Conservation (phyloP, 352 stramenopile species). For the Globisporangium camurandrum region DNA sequence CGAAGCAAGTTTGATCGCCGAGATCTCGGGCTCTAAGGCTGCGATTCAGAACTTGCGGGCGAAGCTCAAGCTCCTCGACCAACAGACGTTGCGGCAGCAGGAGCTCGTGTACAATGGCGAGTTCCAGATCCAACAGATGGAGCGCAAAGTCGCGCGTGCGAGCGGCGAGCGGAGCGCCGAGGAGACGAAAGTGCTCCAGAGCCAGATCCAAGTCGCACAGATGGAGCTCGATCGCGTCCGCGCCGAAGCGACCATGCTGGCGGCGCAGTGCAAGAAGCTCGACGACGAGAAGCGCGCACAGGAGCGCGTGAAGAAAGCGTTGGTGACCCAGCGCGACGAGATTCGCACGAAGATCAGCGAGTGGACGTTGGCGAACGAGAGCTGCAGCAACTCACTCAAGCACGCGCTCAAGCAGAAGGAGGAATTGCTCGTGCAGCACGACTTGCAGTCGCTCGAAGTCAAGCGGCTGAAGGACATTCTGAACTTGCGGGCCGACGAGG, state of each 20-base stretch:
- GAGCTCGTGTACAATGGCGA: conserved; percentile 95
- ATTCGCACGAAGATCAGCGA: conserved; percentile 80
- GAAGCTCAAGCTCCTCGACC: conserved; percentile 90
- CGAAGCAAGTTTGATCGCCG: conserved; percentile 85
- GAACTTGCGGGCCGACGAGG: conserved; percentile 83
- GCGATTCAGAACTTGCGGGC: conserved; percentile 81
- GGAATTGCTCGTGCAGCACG: conserved; percentile 90
- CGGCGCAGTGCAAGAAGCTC: conserved; percentile 89
- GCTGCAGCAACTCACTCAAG: conserved; percentile 79
- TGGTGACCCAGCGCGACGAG: conserved; percentile 73
- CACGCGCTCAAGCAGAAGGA: conserved; percentile 83
- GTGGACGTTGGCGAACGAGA: conserved; percentile 88
- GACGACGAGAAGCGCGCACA: conserved; percentile 84
- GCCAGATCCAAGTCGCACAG: conserved; percentile 87
- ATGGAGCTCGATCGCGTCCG: conserved; percentile 83
- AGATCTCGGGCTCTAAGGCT: conserved; percentile 89
- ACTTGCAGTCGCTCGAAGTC: conserved; percentile 92
- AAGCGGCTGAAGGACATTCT: conserved; percentile 87
- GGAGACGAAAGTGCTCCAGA: conserved; percentile 89
- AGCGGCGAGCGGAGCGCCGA: conserved; percentile 91
- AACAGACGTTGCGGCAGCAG: conserved; percentile 85
- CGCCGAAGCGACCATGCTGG: conserved; percentile 86
- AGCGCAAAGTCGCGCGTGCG: conserved; percentile 90
- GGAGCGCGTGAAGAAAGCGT: conserved; percentile 69
- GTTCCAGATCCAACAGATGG: conserved; percentile 96